phyloP scores from a whole-genome alignment of 2,329 filamentous ascomycete genomes.

The Talaromyces amestolkiae region DNA sequence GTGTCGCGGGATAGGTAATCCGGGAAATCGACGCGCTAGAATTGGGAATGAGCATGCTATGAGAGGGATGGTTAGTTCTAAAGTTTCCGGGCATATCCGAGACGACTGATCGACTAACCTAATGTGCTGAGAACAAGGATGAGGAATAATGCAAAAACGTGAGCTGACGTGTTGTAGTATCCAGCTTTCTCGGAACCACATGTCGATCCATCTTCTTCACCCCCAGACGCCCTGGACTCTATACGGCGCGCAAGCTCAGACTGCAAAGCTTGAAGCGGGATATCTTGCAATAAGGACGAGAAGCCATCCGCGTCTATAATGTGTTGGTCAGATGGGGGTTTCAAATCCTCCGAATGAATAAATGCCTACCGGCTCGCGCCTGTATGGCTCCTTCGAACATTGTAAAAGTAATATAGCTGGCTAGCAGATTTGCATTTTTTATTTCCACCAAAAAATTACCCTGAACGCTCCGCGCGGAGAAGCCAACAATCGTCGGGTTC shows the following conservation, averaged over 20 bases:
- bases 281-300: conserved; percentile 18
- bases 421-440: conserved; percentile 11
- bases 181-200: conserved; percentile 39
- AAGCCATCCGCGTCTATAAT: not conserved
- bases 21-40: conserved; percentile 58
- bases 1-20: conserved; percentile 58
- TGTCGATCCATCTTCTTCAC: conserved; percentile 25
- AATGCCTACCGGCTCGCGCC: not conserved
- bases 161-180: conserved; percentile 63
- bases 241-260: conserved; percentile 13
- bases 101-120: conserved; percentile 28
- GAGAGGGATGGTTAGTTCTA: conserved; percentile 15
- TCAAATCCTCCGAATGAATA: not conserved
- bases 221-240: conserved; percentile 8
- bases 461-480: not conserved
- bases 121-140: conserved; percentile 57
- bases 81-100: not conserved
- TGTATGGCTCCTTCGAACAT: conserved; percentile 7
- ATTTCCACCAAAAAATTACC: not conserved
- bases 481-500: not conserved
- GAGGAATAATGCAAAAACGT: conserved; percentile 66
- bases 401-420: not conserved
- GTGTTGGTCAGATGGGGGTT: not conserved
- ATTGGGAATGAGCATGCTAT: conserved; percentile 62
- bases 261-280: conserved; percentile 34